Evolutionary conservation across 305 asterid species (phyloP).

Genomic region (Fraxinus sp.): DNA sequence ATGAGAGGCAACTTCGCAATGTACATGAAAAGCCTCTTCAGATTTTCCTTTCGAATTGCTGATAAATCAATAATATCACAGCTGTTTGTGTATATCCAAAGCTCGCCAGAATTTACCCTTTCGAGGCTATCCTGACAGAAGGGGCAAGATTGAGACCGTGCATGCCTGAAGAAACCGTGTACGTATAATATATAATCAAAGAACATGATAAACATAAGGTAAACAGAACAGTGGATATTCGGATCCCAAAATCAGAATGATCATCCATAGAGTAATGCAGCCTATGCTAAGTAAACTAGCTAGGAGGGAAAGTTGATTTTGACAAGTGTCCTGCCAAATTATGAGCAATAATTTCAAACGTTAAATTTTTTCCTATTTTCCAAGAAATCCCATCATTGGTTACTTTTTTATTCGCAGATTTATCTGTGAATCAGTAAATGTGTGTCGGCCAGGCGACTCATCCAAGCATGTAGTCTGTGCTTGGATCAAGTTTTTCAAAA

Average conservation of each 20-base stretch:
- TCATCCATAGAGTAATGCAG: neutral
- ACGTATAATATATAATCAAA: neutral
- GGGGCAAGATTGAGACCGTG: conserved; percentile 54
- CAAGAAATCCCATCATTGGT: no score
- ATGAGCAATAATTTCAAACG: no score
- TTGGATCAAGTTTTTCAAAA: neutral
- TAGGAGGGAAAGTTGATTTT: no score
- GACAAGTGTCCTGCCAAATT: no score
- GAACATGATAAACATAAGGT: neutral
- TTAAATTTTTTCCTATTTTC: no score
- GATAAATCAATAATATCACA: conserved; percentile 43
- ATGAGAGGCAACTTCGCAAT: conserved; percentile 46
- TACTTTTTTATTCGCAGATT: neutral
- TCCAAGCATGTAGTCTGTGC: neutral
- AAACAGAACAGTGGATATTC: neutral
- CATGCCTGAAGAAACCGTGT: conserved; percentile 29
- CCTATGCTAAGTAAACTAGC: no score
- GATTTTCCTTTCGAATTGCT: conserved; percentile 39
- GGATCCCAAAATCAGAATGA: neutral
- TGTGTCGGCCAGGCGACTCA: neutral
- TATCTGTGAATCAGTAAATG: neutral
- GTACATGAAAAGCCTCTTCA: conserved; percentile 46
- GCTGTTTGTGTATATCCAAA: conserved; percentile 51
- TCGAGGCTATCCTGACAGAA: conserved; percentile 52
- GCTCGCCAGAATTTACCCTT: conserved; percentile 48